Evolutionary conservation across 768 basidiomycete genomes (phyloP).

Genomic region (Amanita pallidorosea): DNA sequence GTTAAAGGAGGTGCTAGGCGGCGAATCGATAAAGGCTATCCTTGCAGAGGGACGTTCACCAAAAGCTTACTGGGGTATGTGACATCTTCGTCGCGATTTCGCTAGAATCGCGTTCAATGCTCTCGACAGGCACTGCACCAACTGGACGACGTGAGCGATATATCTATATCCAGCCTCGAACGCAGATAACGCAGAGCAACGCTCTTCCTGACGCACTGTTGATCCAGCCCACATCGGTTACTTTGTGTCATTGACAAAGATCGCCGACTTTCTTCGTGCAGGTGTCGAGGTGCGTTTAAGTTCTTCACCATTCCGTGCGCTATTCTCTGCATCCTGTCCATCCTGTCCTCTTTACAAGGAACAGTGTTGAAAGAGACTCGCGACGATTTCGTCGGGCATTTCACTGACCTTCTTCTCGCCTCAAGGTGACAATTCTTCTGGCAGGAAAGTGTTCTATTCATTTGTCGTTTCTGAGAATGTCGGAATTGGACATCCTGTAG

Average conservation of each 20-base stretch:
- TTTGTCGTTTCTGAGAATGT: not conserved
- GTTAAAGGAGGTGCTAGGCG: slow-evolving; percentile 81
- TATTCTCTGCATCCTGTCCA: slow-evolving; percentile 6
- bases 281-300: slow-evolving; percentile 60
- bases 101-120: slow-evolving; percentile 5
- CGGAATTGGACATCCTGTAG: not conserved
- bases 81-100: not conserved
- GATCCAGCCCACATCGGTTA: slow-evolving; percentile 88
- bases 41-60: slow-evolving; percentile 66
- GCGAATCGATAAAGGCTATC: slow-evolving; percentile 71
- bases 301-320: not conserved
- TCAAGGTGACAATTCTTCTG: slow-evolving; percentile 65
- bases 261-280: slow-evolving; percentile 90
- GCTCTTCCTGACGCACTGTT: slow-evolving; percentile 2
- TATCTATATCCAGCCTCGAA: not conserved
- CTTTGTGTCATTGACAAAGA: slow-evolving; percentile 90
- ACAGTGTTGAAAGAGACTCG: slow-evolving; percentile 6
- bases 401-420: not conserved
- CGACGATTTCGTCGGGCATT: not conserved
- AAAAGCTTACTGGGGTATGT: slow-evolving; percentile 87
- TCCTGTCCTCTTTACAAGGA: slow-evolving; percentile 8
- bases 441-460: slow-evolving; percentile 42
- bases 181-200: no score
- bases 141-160: slow-evolving; percentile 78
- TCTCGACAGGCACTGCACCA: slow-evolving; percentile 67